Conservation (phyloP, 2,329 filamentous ascomycete genomes). For the Coniochaeta sp. region DNA sequence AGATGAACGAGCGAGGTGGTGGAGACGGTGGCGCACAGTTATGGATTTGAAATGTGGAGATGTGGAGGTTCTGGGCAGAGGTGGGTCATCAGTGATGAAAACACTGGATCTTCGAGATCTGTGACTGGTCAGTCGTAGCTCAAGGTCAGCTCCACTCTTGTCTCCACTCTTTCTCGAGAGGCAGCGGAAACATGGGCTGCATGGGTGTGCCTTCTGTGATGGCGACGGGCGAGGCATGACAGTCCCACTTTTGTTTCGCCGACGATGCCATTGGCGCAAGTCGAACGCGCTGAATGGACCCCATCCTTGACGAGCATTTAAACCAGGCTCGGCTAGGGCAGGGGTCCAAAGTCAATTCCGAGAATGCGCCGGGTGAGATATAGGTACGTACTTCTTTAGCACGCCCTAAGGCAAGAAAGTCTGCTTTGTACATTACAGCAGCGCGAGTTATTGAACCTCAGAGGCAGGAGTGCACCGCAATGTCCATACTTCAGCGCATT, state of each 20-base stretch:
- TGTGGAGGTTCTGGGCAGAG: background rate
- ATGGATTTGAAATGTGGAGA: background rate
- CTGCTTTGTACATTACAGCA: no score
- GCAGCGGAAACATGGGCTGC: no score
- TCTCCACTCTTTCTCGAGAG: background rate
- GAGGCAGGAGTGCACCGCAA: background rate
- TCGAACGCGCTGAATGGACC: background rate
- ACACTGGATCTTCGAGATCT: background rate
- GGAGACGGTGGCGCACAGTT: background rate
- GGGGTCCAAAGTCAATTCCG: conserved; percentile 14
- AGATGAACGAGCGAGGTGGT: background rate
- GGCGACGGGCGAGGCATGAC: background rate
- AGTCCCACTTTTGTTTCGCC: background rate
- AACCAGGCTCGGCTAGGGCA: background rate
- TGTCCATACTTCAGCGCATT: background rate
- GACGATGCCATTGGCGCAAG: background rate
- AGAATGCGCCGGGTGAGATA: conserved; percentile 16
- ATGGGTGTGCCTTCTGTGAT: background rate
- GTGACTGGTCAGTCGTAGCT: background rate
- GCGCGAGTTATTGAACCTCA: no score
- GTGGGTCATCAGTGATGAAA: background rate
- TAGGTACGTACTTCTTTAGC: conserved; percentile 1
- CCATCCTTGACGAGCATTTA: background rate
- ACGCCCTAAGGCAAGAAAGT: no score
- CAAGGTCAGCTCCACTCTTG: background rate